Percentiles rank a stretch among this genome's conserved stretches.
Conservation (phyloP, 1,139 yeast genomes). For the Kurtzmaniella natalensis region DNA sequence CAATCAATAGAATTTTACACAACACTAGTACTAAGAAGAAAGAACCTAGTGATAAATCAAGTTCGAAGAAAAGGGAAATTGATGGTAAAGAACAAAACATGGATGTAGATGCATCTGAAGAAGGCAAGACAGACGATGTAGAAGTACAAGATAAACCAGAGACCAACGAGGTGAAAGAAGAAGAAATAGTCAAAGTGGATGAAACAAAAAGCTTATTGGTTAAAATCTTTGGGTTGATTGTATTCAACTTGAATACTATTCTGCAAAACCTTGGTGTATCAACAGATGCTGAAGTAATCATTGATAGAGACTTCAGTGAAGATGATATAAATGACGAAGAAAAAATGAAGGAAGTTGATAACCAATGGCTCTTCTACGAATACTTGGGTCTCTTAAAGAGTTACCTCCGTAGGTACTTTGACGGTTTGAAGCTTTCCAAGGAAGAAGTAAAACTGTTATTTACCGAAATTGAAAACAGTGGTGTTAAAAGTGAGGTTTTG, state of each 20-base stretch:
- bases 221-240: conserved; percentile 31
- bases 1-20: conserved; percentile 34
- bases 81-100: neutral
- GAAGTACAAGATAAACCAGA: conserved; percentile 4
- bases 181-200: conserved; percentile 4
- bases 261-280: conserved; percentile 20
- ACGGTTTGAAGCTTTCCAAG: conserved; percentile 15
- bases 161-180: conserved; percentile 10
- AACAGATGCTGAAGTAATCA: conserved; percentile 20
- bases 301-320: conserved; percentile 23
- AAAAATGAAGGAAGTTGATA: conserved; percentile 25
- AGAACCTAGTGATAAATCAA: conserved; percentile 2
- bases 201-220: conserved; percentile 17
- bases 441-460: conserved; percentile 21
- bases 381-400: conserved; percentile 41
- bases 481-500: conserved; percentile 24
- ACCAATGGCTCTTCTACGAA: conserved; percentile 42
- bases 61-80: neutral
- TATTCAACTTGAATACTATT: conserved; percentile 32
- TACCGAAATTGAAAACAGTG: conserved; percentile 20
- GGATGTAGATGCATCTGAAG: neutral
- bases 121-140: neutral
- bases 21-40: conserved; percentile 7
- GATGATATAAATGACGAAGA: conserved; percentile 21
- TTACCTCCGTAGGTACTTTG: conserved; percentile 30